These are phyloP conservation scores for Mortierella sp. DNA, from an alignment of 371 early-diverging fungal species.

Conservation along the genomic window DNA sequence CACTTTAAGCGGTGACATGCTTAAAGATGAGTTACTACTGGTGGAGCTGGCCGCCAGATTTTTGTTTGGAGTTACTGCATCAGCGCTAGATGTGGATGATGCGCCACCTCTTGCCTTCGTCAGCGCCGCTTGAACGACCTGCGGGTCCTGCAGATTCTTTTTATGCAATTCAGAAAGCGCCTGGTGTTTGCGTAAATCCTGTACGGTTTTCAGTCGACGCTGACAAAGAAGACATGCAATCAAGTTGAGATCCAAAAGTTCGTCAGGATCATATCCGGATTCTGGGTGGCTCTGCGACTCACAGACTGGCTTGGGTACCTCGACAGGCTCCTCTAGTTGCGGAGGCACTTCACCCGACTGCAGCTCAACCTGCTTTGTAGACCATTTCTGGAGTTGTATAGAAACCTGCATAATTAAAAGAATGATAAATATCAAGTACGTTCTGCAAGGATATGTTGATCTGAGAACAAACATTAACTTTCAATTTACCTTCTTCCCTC, in stretches of 20 bases:
- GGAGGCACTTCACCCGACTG: constrained; percentile 25
- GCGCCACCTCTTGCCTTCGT: constrained; percentile 29
- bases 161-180: constrained; percentile 76
- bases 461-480: too few species aligned
- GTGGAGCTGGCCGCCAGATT: not conserved
- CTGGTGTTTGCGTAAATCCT: constrained; percentile 73
- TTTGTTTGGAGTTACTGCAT: not conserved
- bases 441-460: not conserved
- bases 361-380: constrained; percentile 61
- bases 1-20: not conserved
- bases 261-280: constrained; percentile 56
- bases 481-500: constrained; percentile 37
- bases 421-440: not conserved
- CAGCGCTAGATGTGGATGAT: not conserved
- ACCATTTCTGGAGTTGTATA: constrained; percentile 67
- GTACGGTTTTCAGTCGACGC: constrained; percentile 70
- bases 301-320: not conserved
- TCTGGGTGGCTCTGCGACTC: constrained; percentile 28
- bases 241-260: constrained; percentile 62
- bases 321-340: not conserved
- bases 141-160: constrained; percentile 50
- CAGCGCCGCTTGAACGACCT: constrained; percentile 34
- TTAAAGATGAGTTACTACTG: not conserved
- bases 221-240: constrained; percentile 77
- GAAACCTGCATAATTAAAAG: constrained; percentile 58